phyloP scores from a whole-genome alignment of 306 rosid species.

The Lathyrus tuberosus region DNA sequence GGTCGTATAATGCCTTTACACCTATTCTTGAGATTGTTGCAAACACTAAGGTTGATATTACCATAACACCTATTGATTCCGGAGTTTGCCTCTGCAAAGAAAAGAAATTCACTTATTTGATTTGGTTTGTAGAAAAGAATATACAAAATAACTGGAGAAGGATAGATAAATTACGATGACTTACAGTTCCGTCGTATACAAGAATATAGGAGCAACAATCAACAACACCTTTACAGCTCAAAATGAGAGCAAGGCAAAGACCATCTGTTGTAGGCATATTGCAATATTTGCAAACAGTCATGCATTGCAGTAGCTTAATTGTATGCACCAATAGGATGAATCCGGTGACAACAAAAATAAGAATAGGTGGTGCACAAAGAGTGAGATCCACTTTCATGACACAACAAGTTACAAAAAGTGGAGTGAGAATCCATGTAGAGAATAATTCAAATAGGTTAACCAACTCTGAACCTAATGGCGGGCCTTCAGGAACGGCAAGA shows the following conservation, averaged over 20 bases:
- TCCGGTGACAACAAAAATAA: not conserved
- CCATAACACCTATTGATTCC: not conserved
- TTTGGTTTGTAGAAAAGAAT: no score
- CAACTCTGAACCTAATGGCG: constrained; percentile 56
- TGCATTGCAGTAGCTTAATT: not conserved
- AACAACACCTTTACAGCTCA: constrained; percentile 57
- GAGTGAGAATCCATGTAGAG: constrained; percentile 35
- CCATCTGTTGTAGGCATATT: constrained; percentile 44
- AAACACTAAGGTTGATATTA: constrained; percentile 6
- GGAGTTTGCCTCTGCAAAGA: constrained; percentile 17
- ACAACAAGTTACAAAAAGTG: constrained; percentile 49
- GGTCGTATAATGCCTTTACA: constrained; percentile 49
- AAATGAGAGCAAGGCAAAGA: constrained; percentile 50
- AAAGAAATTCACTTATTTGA: no score
- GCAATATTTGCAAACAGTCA: constrained; percentile 35
- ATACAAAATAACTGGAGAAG: not conserved
- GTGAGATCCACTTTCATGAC: constrained; percentile 44
- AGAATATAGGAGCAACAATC: constrained; percentile 30
- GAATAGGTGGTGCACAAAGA: accelerated
- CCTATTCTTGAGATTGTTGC: constrained; percentile 31
- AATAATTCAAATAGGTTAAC: constrained; percentile 46
- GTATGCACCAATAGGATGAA: constrained; percentile 1
- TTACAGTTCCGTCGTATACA: constrained; percentile 32
- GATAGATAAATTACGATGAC: not conserved
- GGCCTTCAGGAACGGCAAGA: constrained; percentile 58